phyloP scores from a whole-genome alignment of 192 early-diverging fungal species.

The Coemansia sp. region DNA sequence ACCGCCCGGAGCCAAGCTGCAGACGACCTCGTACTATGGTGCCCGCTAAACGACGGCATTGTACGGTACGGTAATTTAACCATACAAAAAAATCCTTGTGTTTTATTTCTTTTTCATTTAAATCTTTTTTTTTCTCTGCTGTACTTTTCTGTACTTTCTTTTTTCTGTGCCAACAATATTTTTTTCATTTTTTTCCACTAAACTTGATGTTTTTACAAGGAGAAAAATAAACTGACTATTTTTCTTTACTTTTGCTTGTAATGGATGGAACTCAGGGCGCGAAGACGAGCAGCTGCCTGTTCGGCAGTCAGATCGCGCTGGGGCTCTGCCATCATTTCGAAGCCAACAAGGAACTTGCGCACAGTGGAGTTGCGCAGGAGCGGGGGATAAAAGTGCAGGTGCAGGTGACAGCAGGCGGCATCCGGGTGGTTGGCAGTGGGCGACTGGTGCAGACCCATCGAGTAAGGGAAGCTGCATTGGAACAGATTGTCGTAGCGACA shows the following conservation, averaged over 20 bases:
- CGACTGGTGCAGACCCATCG: slow-evolving; percentile 92
- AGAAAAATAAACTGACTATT: neutral
- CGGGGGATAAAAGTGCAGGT: slow-evolving; percentile 96
- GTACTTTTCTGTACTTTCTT: slow-evolving; percentile 7
- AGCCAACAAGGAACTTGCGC: slow-evolving; percentile 94
- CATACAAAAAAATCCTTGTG: neutral
- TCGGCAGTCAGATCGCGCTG: slow-evolving; percentile 95
- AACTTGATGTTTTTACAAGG: too few species aligned
- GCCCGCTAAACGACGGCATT: neutral
- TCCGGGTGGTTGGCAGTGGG: slow-evolving; percentile 62
- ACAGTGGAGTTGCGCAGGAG: slow-evolving; percentile 85
- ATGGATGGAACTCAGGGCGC: slow-evolving; percentile 49
- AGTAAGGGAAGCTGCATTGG: slow-evolving; percentile 88
- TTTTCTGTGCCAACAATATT: neutral
- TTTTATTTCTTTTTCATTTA: neutral
- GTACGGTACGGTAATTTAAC: neutral
- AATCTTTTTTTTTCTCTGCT: neutral
- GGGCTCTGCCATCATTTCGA: slow-evolving; percentile 90
- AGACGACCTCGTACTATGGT: slow-evolving; percentile 20
- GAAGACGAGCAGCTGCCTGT: slow-evolving; percentile 76
- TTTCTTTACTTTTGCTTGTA: slow-evolving; percentile 12
- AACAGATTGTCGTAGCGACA: slow-evolving; percentile 94
- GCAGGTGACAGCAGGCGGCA: slow-evolving; percentile 66
- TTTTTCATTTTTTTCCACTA: neutral
- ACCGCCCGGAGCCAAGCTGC: slow-evolving; percentile 21